A percentile compares a stretch with the other conserved stretches of the same genome.
Evolutionary conservation across 495 filamentous ascomycete species (phyloP).

Genomic region (Penicillium taxi): DNA sequence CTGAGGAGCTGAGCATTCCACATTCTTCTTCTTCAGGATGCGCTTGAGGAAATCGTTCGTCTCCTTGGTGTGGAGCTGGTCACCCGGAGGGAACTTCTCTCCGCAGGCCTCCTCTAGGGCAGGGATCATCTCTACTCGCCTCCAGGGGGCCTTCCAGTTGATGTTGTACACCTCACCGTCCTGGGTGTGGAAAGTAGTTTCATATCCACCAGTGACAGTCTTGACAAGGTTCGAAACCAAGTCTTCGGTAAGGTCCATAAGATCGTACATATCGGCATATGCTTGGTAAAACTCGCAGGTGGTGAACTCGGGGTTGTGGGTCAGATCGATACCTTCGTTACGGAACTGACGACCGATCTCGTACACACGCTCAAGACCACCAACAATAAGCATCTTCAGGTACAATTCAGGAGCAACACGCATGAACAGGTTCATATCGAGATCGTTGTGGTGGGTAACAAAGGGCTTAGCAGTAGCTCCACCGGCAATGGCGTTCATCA

Average conservation of each 20-base stretch:
- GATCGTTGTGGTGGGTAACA: slow-evolving; percentile 88
- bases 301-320: slow-evolving; percentile 98
- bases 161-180: slow-evolving; percentile 76
- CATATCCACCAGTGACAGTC: slow-evolving; percentile 73
- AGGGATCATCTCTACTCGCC: slow-evolving; percentile 92
- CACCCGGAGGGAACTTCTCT: slow-evolving; percentile 84
- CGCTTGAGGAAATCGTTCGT: slow-evolving; percentile 78
- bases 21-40: slow-evolving; percentile 77
- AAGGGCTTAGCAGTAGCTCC: slow-evolving; percentile 96
- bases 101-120: slow-evolving; percentile 82
- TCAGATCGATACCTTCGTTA: slow-evolving; percentile 93
- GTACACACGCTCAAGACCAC: slow-evolving; percentile 85
- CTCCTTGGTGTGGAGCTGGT: slow-evolving; percentile 82
- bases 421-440: slow-evolving; percentile 89
- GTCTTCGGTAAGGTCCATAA: slow-evolving; percentile 92
- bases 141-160: slow-evolving; percentile 95
- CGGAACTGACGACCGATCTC: slow-evolving; percentile 88
- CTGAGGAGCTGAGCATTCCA: slow-evolving; percentile 81
- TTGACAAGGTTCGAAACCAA: slow-evolving; percentile 89
- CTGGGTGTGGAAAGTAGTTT: slow-evolving; percentile 76
- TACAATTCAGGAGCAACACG: slow-evolving; percentile 91
- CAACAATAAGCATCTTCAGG: slow-evolving; percentile 92
- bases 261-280: slow-evolving; percentile 85
- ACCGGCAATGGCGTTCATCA: slow-evolving; percentile 93
- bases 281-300: slow-evolving; percentile 97